Evolutionary conservation across 495 filamentous ascomycete species (phyloP), one percentile per base, ranked within the genome.

Genomic region (Pseudomonodictys pantanalensis): DNA sequence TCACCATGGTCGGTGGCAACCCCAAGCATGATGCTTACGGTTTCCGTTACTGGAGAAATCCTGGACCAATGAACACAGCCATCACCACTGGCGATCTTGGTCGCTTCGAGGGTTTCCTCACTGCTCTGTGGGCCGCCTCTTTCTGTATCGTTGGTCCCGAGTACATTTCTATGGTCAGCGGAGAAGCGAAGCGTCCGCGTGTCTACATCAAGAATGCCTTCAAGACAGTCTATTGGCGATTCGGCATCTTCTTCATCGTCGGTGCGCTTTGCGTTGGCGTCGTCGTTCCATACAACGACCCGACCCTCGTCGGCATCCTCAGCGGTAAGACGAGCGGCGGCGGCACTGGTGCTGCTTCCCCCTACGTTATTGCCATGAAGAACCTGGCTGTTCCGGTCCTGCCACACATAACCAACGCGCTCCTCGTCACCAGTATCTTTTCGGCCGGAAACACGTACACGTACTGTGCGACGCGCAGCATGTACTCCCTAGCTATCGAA

Each of bases 281-380:
- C 25, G 68, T 80, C 41, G 52, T 79, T 33, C 74, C 78, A 0
- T 77, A 74, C 62, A 72, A 79, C 61, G 77, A 81, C 62, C 62
- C 67, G n/a, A 73, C 66, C 1, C 70, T 81, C 0, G 65, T 65
- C 8, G 63, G 41, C 17, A 67, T 72, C 17, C 50, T 77, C 1
- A 64, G 63, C 1, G 60, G 56, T 15, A 24, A 55, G 15, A 4
- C 30, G 30, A 48, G 53, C 2, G 68, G 67, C 2, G 65, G 66
- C 22, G 73, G 72, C 10, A 73, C 71, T 32, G 89, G 87, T 0
- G 86, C 88, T 22, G 82, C 83, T 18, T 88, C 84, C 32, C 89
- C 89, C 0, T 93, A 92, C 71, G 90, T 95, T 22, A 83, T 95
- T 60, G 87, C 89, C 20, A 93, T 95, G 90, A 80, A 86, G 68